Evolutionary conservation across 164 flowering plant species (phyloP), one percentile per base, ranked within the genome.

Genomic region (Berberis thunbergii): DNA sequence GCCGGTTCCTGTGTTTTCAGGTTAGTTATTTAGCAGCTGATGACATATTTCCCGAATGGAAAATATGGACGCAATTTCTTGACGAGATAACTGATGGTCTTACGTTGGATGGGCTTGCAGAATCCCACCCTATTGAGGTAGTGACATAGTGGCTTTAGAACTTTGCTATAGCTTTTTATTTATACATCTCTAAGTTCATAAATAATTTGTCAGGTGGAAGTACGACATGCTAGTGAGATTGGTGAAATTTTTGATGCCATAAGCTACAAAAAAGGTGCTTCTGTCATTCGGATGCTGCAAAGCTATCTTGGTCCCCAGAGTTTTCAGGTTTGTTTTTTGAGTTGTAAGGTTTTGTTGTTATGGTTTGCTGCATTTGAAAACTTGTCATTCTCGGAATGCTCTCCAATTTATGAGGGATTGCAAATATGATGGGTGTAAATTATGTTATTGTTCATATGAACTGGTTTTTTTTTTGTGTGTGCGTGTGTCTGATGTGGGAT

Each of bases 41-140:
- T 81, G 74, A 72, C 78, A 67, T 94, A 70, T 94, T 91, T 70
- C 99, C 99, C 10, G 93, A 88, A 59, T 94, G 96, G 99, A 79
- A 91, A 71, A 76, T 94, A 74, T 94, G 99, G 99, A 88, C 91
- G 67, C 99, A 91, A 67, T 94, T 94, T 81, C 90, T 91, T 59
- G 89, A 83, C 62, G 79, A 87, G 75, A 79, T 79, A 62, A 83
- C 84, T 57, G 89, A 74, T 54, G 99, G 99, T 53, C 96, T 91
- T 54, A 80, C 81, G 65, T 67, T 94, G 66, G 97, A 94, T 79
- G 96, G 86, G 13, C 95, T 94, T 54, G 84, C 79, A 26, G 97
- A 86, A 75, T 91, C 99, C 43, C 99, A 94, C 69, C 97, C 97
- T 45, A 89, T 94, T 64, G 97, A 91, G 91, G 99, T 89, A 41